phyloP scores from a whole-genome alignment of 2,329 filamentous ascomycete genomes.

The Camptophora hylomeconis region DNA sequence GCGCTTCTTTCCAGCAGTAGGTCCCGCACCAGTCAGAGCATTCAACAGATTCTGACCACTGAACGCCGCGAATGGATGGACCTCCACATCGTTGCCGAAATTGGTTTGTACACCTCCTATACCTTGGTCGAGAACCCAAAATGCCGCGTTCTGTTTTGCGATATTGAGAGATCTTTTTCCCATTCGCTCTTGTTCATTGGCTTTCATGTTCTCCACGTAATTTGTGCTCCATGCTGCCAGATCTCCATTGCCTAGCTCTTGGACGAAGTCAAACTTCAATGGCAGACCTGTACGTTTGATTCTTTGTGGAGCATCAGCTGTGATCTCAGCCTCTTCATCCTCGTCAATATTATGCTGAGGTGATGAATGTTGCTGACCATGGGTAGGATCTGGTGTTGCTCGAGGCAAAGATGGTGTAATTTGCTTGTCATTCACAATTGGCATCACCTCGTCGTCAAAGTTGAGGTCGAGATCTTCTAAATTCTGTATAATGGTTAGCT shows the following conservation, averaged over 20 bases:
- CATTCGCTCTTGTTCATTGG: conserved; percentile 31
- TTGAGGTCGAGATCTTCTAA: conserved; percentile 45
- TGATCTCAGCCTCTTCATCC: conserved; percentile 7
- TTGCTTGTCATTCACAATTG: no score
- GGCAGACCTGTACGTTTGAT: conserved; percentile 24
- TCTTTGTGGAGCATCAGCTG: conserved; percentile 19
- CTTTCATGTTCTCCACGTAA: conserved; percentile 49
- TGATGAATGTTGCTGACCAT: no score
- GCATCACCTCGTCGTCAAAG: conserved; percentile 50
- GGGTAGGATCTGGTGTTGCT: no score
- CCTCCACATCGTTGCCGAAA: conserved; percentile 27
- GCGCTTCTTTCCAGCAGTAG: conserved; percentile 13
- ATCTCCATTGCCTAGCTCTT: conserved; percentile 43
- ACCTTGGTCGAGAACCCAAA: conserved; percentile 46
- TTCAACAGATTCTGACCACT: conserved; percentile 42
- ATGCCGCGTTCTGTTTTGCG: conserved; percentile 50
- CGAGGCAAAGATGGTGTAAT: no score
- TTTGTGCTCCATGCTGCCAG: conserved; percentile 44
- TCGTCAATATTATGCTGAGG: no score
- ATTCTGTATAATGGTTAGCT: no score
- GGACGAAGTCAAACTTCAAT: conserved; percentile 35
- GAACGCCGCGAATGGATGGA: conserved; percentile 45
- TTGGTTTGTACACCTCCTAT: conserved; percentile 40
- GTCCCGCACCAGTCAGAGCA: conserved; percentile 32
- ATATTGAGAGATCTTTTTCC: conserved; percentile 28